Evolutionary conservation across 2,329 filamentous ascomycete species (phyloP).

Genomic region (Colletotrichum liriopes): DNA sequence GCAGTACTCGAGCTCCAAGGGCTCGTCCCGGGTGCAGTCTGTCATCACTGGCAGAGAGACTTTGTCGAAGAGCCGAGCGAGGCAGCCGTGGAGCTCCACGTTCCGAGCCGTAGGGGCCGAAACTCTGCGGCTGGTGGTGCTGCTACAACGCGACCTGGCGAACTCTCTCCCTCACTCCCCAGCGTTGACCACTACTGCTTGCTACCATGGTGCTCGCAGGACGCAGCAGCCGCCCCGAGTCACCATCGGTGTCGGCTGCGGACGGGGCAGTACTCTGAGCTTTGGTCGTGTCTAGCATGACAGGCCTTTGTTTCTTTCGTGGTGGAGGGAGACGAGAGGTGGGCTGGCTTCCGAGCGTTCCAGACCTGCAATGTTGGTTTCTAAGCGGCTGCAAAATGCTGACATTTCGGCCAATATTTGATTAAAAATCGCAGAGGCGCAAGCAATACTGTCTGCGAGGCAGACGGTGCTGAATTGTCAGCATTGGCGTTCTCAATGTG

Average conservation of each 20-base stretch:
- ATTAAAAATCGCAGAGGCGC: neutral
- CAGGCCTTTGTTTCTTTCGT: neutral
- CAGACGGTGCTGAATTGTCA: neutral
- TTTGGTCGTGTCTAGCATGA: neutral
- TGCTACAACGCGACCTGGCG: slow-evolving; percentile 1
- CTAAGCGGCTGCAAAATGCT: slow-evolving; percentile 8
- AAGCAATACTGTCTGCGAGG: neutral
- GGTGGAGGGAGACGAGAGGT: neutral
- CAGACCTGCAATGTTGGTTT: slow-evolving; percentile 1
- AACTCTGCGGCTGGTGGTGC: neutral
- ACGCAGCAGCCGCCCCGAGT: neutral
- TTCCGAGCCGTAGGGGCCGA: slow-evolving; percentile 33
- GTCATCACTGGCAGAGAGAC: neutral
- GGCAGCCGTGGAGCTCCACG: slow-evolving; percentile 31
- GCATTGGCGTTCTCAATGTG: neutral
- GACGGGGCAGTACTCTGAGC: slow-evolving; percentile 1
- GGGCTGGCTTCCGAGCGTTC: slow-evolving; percentile 10
- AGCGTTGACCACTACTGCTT: neutral
- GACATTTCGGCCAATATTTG: neutral
- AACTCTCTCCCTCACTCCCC: neutral
- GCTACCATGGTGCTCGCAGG: neutral
- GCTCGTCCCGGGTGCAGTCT: neutral
- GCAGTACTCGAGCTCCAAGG: slow-evolving; percentile 19
- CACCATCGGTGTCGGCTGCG: neutral
- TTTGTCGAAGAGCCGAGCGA: neutral